phyloP scores from a whole-genome alignment of 177 flowering plant species.

The Vitis hybrid region DNA sequence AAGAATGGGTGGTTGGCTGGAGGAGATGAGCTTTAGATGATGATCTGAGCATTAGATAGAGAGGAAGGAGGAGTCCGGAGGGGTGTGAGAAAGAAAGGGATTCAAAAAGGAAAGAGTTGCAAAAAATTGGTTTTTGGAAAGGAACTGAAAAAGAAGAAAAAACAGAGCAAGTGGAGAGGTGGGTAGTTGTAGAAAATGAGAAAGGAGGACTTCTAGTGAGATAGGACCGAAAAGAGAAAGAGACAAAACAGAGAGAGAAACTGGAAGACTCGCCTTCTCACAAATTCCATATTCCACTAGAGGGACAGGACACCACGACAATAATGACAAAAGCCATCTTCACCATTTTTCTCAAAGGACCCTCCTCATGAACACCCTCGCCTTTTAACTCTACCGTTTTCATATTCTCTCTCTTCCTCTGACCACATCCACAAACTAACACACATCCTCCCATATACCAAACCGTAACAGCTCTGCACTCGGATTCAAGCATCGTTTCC shows the following conservation, averaged over 20 bases:
- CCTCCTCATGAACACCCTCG: not conserved
- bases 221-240: not conserved
- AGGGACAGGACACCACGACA: constrained; percentile 17
- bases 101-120: too few relatives aligned
- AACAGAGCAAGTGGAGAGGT: too few relatives aligned
- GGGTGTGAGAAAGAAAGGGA: too few relatives aligned
- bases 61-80: too few relatives aligned
- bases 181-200: too few relatives aligned
- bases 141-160: too few relatives aligned
- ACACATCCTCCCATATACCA: not conserved
- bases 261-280: constrained; percentile 18
- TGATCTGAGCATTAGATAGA: too few relatives aligned
- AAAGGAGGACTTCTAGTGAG: too few relatives aligned
- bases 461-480: not conserved
- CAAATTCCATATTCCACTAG: constrained; percentile 37
- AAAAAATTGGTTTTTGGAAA: too few relatives aligned
- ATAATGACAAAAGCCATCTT: constrained; percentile 25
- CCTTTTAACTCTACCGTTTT: constrained; percentile 2
- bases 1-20: too few relatives aligned
- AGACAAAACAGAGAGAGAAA: not conserved
- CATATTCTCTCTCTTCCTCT: not conserved
- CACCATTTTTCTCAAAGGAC: constrained; percentile 29
- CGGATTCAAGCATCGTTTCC: constrained; percentile 1
- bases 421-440: too few relatives aligned
- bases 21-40: too few relatives aligned